Percentiles rank a stretch among this genome's conserved stretches.
Conservation (phyloP, 1,284 basidiomycete species). For the Melampsora larici-populina region DNA sequence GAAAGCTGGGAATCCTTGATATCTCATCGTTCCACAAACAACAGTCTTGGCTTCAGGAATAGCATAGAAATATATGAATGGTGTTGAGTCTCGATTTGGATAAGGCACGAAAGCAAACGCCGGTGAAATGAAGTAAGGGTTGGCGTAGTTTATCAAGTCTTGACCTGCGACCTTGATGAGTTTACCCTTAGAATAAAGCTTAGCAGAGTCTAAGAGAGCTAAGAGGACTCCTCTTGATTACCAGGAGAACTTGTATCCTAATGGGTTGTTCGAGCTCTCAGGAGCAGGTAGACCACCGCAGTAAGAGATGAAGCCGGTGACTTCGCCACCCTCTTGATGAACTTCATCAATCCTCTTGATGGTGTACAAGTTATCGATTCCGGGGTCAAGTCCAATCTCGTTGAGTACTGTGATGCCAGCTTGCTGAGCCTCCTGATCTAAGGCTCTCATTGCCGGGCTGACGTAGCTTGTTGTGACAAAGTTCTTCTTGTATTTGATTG, state of each 20-base stretch:
- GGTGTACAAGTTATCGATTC: slow-evolving; percentile 70
- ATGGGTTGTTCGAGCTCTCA: slow-evolving; percentile 81
- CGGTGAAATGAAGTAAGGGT: slow-evolving; percentile 92
- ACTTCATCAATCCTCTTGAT: slow-evolving; percentile 95
- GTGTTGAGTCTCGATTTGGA: slow-evolving; percentile 91
- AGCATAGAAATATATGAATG: slow-evolving; percentile 76
- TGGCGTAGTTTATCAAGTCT: slow-evolving; percentile 79
- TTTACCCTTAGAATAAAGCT: slow-evolving; percentile 70
- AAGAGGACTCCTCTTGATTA: slow-evolving; percentile 93
- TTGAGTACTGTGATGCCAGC: slow-evolving; percentile 95
- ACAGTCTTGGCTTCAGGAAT: slow-evolving; percentile 93
- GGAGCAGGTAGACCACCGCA: slow-evolving; percentile 95
- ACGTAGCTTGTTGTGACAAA: slow-evolving; percentile 98
- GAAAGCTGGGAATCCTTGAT: slow-evolving; percentile 98
- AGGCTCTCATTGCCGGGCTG: slow-evolving; percentile 78
- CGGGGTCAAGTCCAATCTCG: slow-evolving; percentile 95
- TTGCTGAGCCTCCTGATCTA: slow-evolving; percentile 76
- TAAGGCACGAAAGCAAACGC: slow-evolving; percentile 95
- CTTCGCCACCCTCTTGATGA: slow-evolving; percentile 89
- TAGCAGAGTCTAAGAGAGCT: slow-evolving; percentile 86
- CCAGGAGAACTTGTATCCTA: slow-evolving; percentile 99
- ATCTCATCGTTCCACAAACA: slow-evolving; percentile 88
- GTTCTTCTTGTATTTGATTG: slow-evolving; percentile 88
- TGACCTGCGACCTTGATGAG: slow-evolving; percentile 63
- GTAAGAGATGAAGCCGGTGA: slow-evolving; percentile 82